These are phyloP conservation scores for Saposhnikovia divaricata DNA, from an alignment of 129 eudicot species.

Conservation along the genomic window DNA sequence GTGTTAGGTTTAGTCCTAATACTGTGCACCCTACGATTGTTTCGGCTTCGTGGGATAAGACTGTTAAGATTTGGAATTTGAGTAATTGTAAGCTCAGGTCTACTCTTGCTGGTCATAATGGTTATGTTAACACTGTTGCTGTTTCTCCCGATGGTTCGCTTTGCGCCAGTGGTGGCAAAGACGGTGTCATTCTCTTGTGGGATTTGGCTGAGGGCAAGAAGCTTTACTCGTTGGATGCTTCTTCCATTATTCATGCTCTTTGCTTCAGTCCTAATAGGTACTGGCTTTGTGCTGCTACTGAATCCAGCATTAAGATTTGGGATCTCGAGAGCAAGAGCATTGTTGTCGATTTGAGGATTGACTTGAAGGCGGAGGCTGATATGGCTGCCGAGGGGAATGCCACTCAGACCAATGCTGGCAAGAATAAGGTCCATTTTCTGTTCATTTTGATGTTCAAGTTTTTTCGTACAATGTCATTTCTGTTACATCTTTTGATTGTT, in stretches of 20 bases:
- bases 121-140: constrained; percentile 5
- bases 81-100: constrained; percentile 9
- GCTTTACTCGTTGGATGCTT: neutral
- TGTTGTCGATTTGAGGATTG: constrained; percentile 10
- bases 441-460: too few relatives aligned
- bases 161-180: constrained; percentile 11
- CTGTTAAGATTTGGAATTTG: constrained; percentile 12
- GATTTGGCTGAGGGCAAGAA: constrained; percentile 13
- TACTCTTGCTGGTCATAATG: neutral
- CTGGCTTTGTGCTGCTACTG: constrained; percentile 11
- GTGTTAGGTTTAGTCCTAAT: constrained; percentile 43
- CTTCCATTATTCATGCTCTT: constrained; percentile 3
- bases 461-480: too few relatives aligned
- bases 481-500: too few relatives aligned
- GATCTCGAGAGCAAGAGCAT: constrained; percentile 10
- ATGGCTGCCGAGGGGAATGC: constrained; percentile 7
- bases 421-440: constrained; percentile 5
- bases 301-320: constrained; percentile 13
- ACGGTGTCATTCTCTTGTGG: constrained; percentile 2
- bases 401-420: constrained; percentile 11
- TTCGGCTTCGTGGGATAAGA: constrained; percentile 30
- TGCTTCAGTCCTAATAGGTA: constrained; percentile 11
- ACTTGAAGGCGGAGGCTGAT: constrained; percentile 8
- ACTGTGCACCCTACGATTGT: constrained; percentile 36
- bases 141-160: constrained; percentile 8